phyloP scores from a whole-genome alignment of 2,329 filamentous ascomycete species.

The Fusarium drepaniforme region DNA sequence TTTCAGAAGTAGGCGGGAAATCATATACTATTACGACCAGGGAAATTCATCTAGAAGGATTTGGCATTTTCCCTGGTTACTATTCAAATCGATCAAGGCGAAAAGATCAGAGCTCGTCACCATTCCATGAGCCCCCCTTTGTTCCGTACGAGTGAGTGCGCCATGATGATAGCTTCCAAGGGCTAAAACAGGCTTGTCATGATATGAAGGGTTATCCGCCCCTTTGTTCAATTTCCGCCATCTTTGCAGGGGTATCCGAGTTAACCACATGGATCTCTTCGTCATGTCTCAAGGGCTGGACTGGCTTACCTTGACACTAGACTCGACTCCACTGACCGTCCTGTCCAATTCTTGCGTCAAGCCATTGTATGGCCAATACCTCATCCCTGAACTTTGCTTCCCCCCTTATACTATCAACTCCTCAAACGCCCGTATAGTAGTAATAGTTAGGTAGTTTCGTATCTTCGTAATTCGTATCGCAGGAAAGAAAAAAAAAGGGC shows the following conservation, averaged over 20 bases:
- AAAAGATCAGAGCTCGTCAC: conserved; percentile 8
- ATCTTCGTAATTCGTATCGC: conserved; percentile 33
- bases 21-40: conserved; percentile 21
- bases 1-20: conserved; percentile 43
- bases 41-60: conserved; percentile 26
- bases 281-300: neutral
- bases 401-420: conserved; percentile 7
- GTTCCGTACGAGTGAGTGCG: neutral
- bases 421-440: conserved; percentile 15
- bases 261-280: neutral
- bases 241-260: neutral
- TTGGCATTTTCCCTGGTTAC: conserved; percentile 1
- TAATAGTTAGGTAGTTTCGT: conserved; percentile 10
- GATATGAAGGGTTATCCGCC: neutral
- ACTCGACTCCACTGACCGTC: neutral
- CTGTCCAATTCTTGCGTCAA: neutral
- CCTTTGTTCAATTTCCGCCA: conserved; percentile 1
- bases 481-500: neutral
- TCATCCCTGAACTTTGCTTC: neutral
- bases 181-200: neutral
- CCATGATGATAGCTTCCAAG: neutral
- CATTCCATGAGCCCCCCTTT: neutral
- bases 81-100: conserved; percentile 13
- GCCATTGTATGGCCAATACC: neutral
- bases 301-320: neutral